Evolutionary conservation across 345 rosid genomes (phyloP).

Genomic region (Eutrema yunnanense): DNA sequence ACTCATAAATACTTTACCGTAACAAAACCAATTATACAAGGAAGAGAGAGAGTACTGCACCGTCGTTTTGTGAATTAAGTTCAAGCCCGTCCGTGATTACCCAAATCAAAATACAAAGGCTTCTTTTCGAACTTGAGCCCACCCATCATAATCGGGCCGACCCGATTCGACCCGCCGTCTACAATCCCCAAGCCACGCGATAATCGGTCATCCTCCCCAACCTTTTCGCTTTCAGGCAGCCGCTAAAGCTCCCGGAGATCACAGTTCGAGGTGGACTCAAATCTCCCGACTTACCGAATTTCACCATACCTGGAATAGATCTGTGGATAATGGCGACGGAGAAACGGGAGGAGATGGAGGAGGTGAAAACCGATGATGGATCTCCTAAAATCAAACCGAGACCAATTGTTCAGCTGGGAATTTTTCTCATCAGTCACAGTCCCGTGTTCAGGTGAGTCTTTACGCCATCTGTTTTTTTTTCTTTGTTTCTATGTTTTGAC

Average conservation of each 20-base stretch:
- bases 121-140: conserved; percentile 45
- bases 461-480: background rate
- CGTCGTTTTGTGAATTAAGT: background rate
- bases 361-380: conserved; percentile 10
- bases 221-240: conserved; percentile 34
- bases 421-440: conserved; percentile 74
- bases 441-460: conserved; percentile 50
- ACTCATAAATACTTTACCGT: too few species aligned
- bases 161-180: conserved; percentile 42
- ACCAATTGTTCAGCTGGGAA: conserved; percentile 79
- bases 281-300: background rate
- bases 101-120: conserved; percentile 41
- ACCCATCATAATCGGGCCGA: conserved; percentile 34
- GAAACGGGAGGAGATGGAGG: background rate
- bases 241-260: conserved; percentile 45
- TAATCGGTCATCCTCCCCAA: background rate
- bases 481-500: background rate
- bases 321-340: conserved; percentile 22
- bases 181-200: conserved; percentile 36
- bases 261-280: background rate
- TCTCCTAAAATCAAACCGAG: conserved; percentile 43
- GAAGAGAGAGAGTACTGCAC: background rate
- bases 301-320: background rate
- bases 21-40: background rate
- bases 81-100: conserved; percentile 46